These are phyloP conservation scores for Acer yangbiense DNA, from an alignment of 345 rosid species.

Conservation along the genomic window DNA sequence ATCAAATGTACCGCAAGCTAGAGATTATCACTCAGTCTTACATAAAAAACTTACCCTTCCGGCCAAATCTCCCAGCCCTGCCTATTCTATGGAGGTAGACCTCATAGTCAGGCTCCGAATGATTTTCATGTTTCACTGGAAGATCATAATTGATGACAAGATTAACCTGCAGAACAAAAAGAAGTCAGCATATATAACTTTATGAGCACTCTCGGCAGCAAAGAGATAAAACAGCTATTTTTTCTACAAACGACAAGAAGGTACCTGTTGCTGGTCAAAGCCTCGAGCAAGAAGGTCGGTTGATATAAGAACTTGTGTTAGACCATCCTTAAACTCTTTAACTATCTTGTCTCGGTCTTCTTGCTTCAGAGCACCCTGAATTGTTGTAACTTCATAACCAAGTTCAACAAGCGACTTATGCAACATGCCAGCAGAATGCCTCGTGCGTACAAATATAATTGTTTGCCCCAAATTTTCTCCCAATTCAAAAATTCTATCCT, in stretches of 20 bases:
- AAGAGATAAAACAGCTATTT: conserved; percentile 2
- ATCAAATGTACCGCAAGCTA: background rate
- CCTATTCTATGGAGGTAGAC: conserved; percentile 90
- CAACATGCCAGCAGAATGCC: conserved; percentile 53
- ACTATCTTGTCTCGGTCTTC: conserved; percentile 76
- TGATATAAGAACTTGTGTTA: conserved; percentile 80
- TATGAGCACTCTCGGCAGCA: background rate
- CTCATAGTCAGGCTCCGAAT: conserved; percentile 43
- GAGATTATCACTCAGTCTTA: background rate
- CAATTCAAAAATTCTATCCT: too few species aligned
- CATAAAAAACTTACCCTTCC: conserved; percentile 53
- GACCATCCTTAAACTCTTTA: conserved; percentile 75
- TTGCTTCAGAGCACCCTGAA: conserved; percentile 60
- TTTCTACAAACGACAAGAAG: background rate
- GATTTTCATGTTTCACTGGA: conserved; percentile 52
- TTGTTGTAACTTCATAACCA: conserved; percentile 79
- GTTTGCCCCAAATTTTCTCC: conserved; percentile 1
- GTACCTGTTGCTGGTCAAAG: conserved; percentile 79
- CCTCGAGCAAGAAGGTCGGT: conserved; percentile 39
- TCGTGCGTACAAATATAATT: conserved; percentile 70
- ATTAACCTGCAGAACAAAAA: conserved; percentile 57
- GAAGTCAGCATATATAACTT: background rate
- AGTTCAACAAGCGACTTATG: conserved; percentile 59
- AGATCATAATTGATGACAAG: conserved; percentile 75
- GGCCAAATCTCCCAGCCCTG: conserved; percentile 92